Evolutionary conservation across 345 rosid genomes (phyloP).

Genomic region (Populus simonii): DNA sequence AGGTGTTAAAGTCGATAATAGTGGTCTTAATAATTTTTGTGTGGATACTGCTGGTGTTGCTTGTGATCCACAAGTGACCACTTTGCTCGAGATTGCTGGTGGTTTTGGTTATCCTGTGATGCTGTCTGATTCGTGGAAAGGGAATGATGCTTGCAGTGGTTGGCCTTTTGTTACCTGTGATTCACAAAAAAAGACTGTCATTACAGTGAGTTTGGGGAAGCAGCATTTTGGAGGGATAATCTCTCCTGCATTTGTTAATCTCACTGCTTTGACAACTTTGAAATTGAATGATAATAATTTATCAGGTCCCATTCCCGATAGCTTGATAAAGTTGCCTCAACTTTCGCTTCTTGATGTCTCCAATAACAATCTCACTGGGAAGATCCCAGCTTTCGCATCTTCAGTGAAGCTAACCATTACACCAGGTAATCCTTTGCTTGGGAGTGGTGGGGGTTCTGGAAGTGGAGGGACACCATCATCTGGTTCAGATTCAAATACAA

Average conservation of each 20-base stretch:
- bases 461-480: slow-evolving; percentile 5
- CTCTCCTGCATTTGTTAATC: slow-evolving; percentile 58
- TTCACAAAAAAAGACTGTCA: slow-evolving; percentile 29
- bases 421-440: slow-evolving; percentile 52
- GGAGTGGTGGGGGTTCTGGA: slow-evolving; percentile 26
- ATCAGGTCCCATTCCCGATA: slow-evolving; percentile 58
- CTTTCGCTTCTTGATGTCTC: slow-evolving; percentile 58
- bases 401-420: slow-evolving; percentile 38
- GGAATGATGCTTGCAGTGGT: slow-evolving; percentile 57
- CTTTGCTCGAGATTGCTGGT: slow-evolving; percentile 57
- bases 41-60: slow-evolving; percentile 22
- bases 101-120: slow-evolving; percentile 57
- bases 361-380: slow-evolving; percentile 66
- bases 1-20: slow-evolving; percentile 18
- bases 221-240: slow-evolving; percentile 50
- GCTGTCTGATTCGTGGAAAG: slow-evolving; percentile 68
- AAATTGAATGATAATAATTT: slow-evolving; percentile 54
- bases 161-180: slow-evolving; percentile 63
- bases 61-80: slow-evolving; percentile 59
- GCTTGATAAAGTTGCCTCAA: slow-evolving; percentile 43
- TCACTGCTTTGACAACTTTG: slow-evolving; percentile 49
- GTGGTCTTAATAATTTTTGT: slow-evolving; percentile 50
- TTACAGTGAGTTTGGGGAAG: slow-evolving; percentile 44
- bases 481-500: slow-evolving; percentile 3
- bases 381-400: slow-evolving; percentile 37